phyloP scores from a whole-genome alignment of 148 eudicot species.

The Drosera capensis region DNA sequence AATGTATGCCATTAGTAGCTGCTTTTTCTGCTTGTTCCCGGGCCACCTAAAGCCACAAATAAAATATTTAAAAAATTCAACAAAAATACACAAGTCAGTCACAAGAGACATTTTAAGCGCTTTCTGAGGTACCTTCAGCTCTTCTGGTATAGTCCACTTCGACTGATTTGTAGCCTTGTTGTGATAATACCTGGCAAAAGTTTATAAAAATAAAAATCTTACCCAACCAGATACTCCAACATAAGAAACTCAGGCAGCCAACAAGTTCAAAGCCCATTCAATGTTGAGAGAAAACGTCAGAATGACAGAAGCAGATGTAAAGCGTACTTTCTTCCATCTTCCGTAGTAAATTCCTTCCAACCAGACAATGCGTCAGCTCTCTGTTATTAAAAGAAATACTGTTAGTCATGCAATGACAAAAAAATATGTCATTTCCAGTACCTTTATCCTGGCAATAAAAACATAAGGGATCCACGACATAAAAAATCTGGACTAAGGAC shows the following conservation, averaged over 20 bases:
- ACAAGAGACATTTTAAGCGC: not conserved
- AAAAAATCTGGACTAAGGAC: not conserved
- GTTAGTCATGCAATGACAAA: not conserved
- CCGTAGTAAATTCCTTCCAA: slow-evolving; percentile 95
- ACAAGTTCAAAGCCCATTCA: not conserved
- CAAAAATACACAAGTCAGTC: no score
- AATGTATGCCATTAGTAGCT: slow-evolving; percentile 24
- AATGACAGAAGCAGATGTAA: slow-evolving; percentile 1
- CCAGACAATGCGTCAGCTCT: slow-evolving; percentile 95
- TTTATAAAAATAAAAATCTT: not conserved
- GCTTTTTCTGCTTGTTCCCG: slow-evolving; percentile 75
- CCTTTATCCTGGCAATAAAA: not conserved
- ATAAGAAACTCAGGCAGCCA: not conserved
- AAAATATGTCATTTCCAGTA: not conserved
- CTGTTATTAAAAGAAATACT: slow-evolving; percentile 26
- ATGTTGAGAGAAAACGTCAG: not conserved
- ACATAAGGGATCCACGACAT: no score
- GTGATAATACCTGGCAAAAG: slow-evolving; percentile 59
- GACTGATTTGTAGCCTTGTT: slow-evolving; percentile 89
- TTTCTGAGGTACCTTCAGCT: slow-evolving; percentile 49
- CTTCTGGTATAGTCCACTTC: slow-evolving; percentile 94
- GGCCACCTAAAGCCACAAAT: slow-evolving; percentile 42
- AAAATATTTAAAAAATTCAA: no score
- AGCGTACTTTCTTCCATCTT: slow-evolving; percentile 79
- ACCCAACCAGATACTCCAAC: not conserved